Percentiles rank a stretch among this genome's conserved stretches.
These are phyloP conservation scores for Glycyrrhiza uralensis DNA, from an alignment of 306 rosid species.

Conservation along the genomic window DNA sequence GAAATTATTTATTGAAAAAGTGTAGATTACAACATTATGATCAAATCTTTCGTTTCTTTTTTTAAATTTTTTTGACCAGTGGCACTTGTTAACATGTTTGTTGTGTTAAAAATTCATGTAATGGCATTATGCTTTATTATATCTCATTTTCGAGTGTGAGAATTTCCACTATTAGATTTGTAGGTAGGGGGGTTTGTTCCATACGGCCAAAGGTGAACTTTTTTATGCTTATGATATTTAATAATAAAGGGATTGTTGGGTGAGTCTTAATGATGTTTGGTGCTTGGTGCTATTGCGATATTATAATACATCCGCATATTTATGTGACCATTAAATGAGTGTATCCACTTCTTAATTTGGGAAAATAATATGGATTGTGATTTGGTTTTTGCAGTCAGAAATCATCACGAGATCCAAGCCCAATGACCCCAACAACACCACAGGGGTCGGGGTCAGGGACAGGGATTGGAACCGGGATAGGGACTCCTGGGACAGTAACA, in stretches of 20 bases:
- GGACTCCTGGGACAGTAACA: conserved; percentile 12
- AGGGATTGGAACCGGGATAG: conserved; percentile 19
- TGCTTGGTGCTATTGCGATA: not conserved
- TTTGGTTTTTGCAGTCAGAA: conserved; percentile 60
- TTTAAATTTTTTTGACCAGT: too few relatives aligned
- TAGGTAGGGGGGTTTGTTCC: not conserved
- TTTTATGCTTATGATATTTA: not conserved
- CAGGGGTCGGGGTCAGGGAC: conserved; percentile 33
- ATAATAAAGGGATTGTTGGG: conserved; percentile 10
- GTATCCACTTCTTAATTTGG: too few relatives aligned
- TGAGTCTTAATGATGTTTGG: conserved; percentile 16
- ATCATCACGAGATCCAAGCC: conserved; percentile 48
- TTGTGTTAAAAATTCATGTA: not conserved
- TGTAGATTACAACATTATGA: too few relatives aligned
- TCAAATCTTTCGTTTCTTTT: too few relatives aligned
- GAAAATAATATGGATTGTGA: too few relatives aligned
- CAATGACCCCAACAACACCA: conserved; percentile 39
- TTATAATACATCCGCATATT: too few relatives aligned
- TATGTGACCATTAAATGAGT: too few relatives aligned
- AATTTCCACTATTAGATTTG: not conserved
- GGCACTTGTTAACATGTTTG: too few relatives aligned
- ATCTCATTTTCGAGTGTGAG: not conserved
- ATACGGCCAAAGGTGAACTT: conserved; percentile 23
- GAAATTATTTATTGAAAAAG: not conserved
- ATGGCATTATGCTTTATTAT: not conserved